Conservation (phyloP, 2,329 filamentous ascomycete genomes). For the Aureobasidium sp. region DNA sequence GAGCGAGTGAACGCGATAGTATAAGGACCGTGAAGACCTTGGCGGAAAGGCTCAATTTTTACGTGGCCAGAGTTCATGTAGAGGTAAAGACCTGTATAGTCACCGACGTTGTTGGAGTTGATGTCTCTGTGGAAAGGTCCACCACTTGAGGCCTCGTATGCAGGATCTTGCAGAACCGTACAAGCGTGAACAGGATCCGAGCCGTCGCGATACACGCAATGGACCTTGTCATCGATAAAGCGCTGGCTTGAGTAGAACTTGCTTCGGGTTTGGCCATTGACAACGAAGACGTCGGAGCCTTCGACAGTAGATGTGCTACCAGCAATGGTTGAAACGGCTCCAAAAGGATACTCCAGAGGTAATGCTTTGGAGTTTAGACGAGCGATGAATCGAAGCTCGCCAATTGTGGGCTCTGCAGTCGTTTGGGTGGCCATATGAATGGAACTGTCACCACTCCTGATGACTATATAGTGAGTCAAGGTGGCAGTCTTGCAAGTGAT, state of each 20-base stretch:
- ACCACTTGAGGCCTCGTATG: conserved; percentile 55
- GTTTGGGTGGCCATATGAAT: conserved; percentile 52
- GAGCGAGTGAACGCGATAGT: conserved; percentile 52
- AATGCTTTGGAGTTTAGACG: conserved; percentile 43
- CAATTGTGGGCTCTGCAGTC: conserved; percentile 33
- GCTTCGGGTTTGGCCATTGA: conserved; percentile 54
- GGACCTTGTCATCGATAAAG: conserved; percentile 60
- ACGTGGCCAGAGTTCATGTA: conserved; percentile 62
- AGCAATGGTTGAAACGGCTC: conserved; percentile 45
- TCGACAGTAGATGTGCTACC: conserved; percentile 47
- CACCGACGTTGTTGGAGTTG: conserved; percentile 55
- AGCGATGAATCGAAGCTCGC: conserved; percentile 56
- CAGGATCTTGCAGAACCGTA: conserved; percentile 46
- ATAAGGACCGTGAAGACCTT: conserved; percentile 59
- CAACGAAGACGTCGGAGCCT: conserved; percentile 44
- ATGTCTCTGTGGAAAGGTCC: conserved; percentile 57
- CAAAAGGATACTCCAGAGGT: conserved; percentile 29
- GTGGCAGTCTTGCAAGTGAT: conserved; percentile 52
- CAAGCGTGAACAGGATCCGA: conserved; percentile 47
- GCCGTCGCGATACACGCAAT: conserved; percentile 49
- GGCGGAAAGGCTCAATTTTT: conserved; percentile 53
- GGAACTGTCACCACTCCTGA: conserved; percentile 50
- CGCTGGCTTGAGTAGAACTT: conserved; percentile 63
- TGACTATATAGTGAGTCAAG: conserved; percentile 57
- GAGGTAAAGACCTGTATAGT: conserved; percentile 52